These are phyloP conservation scores for Chimonanthus praecox DNA, from an alignment of 164 flowering plant genomes.

Conservation along the genomic window DNA sequence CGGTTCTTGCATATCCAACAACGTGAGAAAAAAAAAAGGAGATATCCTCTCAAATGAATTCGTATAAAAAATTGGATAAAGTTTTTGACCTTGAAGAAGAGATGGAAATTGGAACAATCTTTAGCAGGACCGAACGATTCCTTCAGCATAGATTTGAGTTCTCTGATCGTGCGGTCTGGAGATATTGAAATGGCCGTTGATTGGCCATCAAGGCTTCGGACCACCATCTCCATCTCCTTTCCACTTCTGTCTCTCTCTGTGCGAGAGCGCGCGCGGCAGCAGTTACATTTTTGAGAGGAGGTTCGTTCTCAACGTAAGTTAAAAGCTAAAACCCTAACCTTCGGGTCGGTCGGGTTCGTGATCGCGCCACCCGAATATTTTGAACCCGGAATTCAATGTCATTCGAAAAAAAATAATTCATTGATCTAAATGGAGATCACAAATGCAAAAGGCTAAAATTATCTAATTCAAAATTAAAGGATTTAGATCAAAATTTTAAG, in stretches of 20 bases:
- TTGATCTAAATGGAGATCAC: no score
- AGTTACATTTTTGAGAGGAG: no score
- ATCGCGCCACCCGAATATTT: no score
- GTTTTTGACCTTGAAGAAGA: constrained; percentile 55
- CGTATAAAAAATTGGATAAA: neutral
- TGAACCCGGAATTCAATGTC: no score
- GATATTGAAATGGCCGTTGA: constrained; percentile 35
- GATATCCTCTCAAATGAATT: neutral
- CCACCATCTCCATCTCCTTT: constrained; percentile 33
- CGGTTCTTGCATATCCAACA: neutral
- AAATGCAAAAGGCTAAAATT: no score
- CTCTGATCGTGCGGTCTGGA: constrained; percentile 31
- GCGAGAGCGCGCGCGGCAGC: no score
- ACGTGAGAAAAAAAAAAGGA: neutral
- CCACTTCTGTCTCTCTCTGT: constrained; percentile 11
- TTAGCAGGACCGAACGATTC: constrained; percentile 50
- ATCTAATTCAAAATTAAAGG: no score
- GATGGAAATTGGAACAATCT: constrained; percentile 59
- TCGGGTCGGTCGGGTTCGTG: no score
- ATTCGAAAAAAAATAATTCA: no score
- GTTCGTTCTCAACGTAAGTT: no score
- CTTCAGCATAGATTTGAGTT: constrained; percentile 52
- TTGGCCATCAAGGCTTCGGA: constrained; percentile 66
- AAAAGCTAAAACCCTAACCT: no score
- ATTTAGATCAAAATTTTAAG: no score